These are phyloP conservation scores for Daedaleopsis nitida DNA, from an alignment of 768 basidiomycete species.

Conservation along the genomic window DNA sequence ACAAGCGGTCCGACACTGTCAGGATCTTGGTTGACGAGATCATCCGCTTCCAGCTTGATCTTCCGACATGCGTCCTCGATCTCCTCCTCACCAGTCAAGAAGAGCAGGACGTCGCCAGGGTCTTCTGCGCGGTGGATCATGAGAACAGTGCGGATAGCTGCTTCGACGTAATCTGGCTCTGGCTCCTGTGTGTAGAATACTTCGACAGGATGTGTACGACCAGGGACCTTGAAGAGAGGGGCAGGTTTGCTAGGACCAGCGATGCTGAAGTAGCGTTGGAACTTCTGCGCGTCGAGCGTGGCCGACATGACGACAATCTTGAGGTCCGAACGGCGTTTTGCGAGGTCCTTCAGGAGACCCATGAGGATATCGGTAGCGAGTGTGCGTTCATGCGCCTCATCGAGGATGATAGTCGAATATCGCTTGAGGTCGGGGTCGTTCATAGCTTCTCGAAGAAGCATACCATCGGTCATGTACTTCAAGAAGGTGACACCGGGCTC, in stretches of 20 bases:
- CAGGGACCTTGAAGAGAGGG: slow-evolving; percentile 33
- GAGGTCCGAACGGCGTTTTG: slow-evolving; percentile 79
- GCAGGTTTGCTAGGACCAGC: slow-evolving; percentile 21
- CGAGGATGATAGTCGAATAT: slow-evolving; percentile 97
- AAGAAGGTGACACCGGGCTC: slow-evolving; percentile 88
- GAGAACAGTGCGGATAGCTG: slow-evolving; percentile 92
- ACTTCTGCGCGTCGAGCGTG: slow-evolving; percentile 94
- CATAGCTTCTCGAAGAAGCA: slow-evolving; percentile 98
- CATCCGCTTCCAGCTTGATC: slow-evolving; percentile 89
- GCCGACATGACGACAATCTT: slow-evolving; percentile 99
- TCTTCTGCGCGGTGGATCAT: slow-evolving; percentile 98
- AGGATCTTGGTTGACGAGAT: slow-evolving; percentile 69
- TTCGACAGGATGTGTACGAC: slow-evolving; percentile 83
- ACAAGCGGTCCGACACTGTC: slow-evolving; percentile 81
- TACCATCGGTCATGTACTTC: slow-evolving; percentile 99
- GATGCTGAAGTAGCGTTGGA: slow-evolving; percentile 87
- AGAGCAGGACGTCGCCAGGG: slow-evolving; percentile 88
- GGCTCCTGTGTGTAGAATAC: slow-evolving; percentile 93
- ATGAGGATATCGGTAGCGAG: slow-evolving; percentile 98
- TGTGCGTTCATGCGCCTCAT: slow-evolving; percentile 98
- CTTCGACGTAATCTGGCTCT: slow-evolving; percentile 95
- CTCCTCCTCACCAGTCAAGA: slow-evolving; percentile 98
- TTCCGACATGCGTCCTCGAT: slow-evolving; percentile 96
- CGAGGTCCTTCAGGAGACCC: slow-evolving; percentile 89
- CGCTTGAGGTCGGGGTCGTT: slow-evolving; percentile 86